Conservation (phyloP, 495 filamentous ascomycete genomes). For the Hypoxylon lenormandii region DNA sequence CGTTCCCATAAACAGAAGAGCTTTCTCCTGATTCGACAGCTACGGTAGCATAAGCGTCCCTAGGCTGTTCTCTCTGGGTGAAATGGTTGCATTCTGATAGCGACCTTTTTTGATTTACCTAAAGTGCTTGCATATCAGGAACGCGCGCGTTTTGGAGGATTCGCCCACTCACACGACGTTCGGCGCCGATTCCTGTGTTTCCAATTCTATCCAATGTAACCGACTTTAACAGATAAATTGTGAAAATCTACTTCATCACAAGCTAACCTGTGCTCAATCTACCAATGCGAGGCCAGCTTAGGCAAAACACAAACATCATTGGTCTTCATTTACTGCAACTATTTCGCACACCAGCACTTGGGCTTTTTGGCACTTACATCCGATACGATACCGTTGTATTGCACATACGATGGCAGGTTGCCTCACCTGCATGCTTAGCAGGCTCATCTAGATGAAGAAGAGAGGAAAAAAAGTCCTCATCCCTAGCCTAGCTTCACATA, state of each 20-base stretch:
- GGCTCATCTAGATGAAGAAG: conserved; percentile 37
- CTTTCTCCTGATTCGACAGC: conserved; percentile 31
- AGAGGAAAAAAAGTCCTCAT: not conserved
- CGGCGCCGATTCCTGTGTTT: conserved; percentile 45
- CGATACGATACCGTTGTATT: conserved; percentile 44
- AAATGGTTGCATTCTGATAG: conserved; percentile 40
- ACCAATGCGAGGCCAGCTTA: conserved; percentile 46
- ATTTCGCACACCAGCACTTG: conserved; percentile 28
- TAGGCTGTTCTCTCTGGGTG: conserved; percentile 36
- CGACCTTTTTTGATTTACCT: conserved; percentile 19
- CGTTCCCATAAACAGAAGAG: conserved; percentile 35
- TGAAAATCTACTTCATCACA: conserved; percentile 39
- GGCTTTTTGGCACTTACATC: conserved; percentile 19
- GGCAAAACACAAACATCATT: conserved; percentile 45
- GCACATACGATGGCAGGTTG: conserved; percentile 34
- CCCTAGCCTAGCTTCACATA: not conserved
- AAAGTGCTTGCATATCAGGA: conserved; percentile 48
- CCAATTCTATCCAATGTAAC: conserved; percentile 45
- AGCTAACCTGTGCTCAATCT: conserved; percentile 45
- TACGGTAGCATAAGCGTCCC: conserved; percentile 26
- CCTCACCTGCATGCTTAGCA: conserved; percentile 41
- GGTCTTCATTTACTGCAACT: conserved; percentile 38
- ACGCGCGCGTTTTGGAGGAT: conserved; percentile 46
- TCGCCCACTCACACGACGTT: conserved; percentile 33
- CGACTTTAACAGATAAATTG: conserved; percentile 46